A percentile compares a stretch with the other conserved stretches of the same genome.
phyloP scores from a whole-genome alignment of 2,329 filamentous ascomycete species.

The Botrytis paeoniae region DNA sequence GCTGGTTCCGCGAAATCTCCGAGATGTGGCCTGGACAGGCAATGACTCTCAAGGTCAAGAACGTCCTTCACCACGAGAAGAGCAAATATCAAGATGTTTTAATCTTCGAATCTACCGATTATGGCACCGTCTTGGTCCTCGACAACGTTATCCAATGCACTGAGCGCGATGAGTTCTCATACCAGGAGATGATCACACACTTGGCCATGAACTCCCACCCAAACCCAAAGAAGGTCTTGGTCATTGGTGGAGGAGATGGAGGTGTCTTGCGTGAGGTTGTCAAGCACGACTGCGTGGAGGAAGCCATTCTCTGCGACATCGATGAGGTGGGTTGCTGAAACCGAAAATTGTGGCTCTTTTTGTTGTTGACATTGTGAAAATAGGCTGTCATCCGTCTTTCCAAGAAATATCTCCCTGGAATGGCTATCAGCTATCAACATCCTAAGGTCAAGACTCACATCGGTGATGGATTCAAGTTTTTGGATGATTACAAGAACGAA shows the following conservation, averaged over 20 bases:
- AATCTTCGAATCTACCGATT: conserved; percentile 96
- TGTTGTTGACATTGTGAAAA: conserved; percentile 22
- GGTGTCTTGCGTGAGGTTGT: conserved; percentile 97
- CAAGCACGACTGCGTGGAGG: conserved; percentile 97
- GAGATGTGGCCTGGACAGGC: conserved; percentile 99
- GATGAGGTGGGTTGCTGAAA: conserved; percentile 65
- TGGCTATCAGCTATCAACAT: conserved; percentile 91
- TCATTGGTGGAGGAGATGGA: conserved; percentile 96
- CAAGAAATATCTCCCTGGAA: conserved; percentile 94
- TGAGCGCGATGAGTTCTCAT: conserved; percentile 97
- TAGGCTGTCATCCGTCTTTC: conserved; percentile 94
- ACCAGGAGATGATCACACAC: conserved; percentile 99
- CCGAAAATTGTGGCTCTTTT: conserved; percentile 5
- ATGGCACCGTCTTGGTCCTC: conserved; percentile 92
- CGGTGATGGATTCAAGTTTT: conserved; percentile 98
- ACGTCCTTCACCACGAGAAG: conserved; percentile 98
- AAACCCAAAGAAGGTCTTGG: conserved; percentile 95
- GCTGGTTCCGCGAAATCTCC: conserved; percentile 99
- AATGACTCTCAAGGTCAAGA: conserved; percentile 97
- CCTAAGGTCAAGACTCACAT: conserved; percentile 90
- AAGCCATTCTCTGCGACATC: conserved; percentile 96
- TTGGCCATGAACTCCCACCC: conserved; percentile 98
- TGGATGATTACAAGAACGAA: conserved; percentile 91
- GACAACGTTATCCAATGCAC: conserved; percentile 99
- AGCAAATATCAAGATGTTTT: conserved; percentile 98